Evolutionary conservation across 306 rosid genomes (phyloP), one percentile per base, ranked within the genome.

Genomic region (Rosa chinensis): DNA sequence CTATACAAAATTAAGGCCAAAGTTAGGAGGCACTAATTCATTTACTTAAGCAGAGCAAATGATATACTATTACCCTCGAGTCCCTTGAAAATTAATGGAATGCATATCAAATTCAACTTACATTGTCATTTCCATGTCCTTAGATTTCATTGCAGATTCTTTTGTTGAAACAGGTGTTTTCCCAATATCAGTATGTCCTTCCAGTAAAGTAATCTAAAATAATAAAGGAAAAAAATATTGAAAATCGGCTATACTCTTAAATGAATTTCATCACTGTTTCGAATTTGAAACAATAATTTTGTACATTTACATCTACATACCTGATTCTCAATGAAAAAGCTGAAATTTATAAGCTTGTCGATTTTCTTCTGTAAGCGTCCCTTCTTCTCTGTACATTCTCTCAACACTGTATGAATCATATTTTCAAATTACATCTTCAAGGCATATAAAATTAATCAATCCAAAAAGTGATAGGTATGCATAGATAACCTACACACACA

Each of bases 291-390:
- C 64, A 8, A 58, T 10, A 10, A 9, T 58, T 52, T 18, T 5
- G 4, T 1, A n/a, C 64, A 58, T 53, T 53, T 53, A 53, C 61
- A 21, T 21, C 1, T 10, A 59, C 16, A 4, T 21, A 59, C 66
- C 66, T 63, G 68, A 63, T 63, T 63, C 68, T 63, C 68, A 32
- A 63, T 13, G 68, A 10, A 25, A 13, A 63, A 63, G 42, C 37
- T 63, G 20, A 4, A 63, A 63, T 5, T 32, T 25, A 2, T 6
- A 28, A 63, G 68, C 68, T 63, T 63, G 5, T 11, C 39, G 42
- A 63, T 13, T 13, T 63, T 63, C 42, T 63, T 63, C 8, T 5
- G 40, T 32, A 63, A 32, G 39, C 42, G 68, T 2, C n/a, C 68
- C 68, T 63, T 63, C 68, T 28, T 32, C 42, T 32, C 68, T 6